These are phyloP conservation scores for Draba incana DNA, from an alignment of 345 rosid species.

Conservation along the genomic window DNA sequence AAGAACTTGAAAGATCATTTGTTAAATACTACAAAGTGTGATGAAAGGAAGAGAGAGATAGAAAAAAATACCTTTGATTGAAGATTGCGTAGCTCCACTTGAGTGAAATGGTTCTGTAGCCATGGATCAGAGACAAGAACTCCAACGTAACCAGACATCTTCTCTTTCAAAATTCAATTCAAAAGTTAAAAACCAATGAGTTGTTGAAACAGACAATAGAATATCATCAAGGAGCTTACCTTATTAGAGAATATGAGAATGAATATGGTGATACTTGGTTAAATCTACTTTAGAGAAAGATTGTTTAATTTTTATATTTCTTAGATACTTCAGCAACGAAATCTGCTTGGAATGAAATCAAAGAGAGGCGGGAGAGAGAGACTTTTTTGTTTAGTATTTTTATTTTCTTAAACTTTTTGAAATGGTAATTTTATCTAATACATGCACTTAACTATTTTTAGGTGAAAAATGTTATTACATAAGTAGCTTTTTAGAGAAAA, in stretches of 20 bases:
- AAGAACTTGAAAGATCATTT: not conserved
- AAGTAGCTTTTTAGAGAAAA: conserved; percentile 2
- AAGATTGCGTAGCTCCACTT: conserved; percentile 87
- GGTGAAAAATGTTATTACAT: not conserved
- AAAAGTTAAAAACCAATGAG: not conserved
- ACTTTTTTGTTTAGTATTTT: not conserved
- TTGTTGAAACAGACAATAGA: not conserved
- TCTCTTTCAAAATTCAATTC: conserved; percentile 6
- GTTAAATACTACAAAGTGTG: not conserved
- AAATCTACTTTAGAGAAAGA: not conserved
- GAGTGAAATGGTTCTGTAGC: conserved; percentile 96
- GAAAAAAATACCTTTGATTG: conserved; percentile 64
- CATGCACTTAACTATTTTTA: not conserved
- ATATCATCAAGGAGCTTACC: not conserved
- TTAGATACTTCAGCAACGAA: not conserved
- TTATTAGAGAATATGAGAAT: conserved; percentile 3
- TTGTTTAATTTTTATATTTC: not conserved
- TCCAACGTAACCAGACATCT: conserved; percentile 83
- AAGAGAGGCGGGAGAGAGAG: conserved; percentile 9
- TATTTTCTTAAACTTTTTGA: not conserved
- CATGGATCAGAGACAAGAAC: conserved; percentile 87
- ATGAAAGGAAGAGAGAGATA: not conserved
- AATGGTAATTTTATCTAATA: not conserved
- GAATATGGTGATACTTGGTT: conserved; percentile 8
- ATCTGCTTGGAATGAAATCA: conserved; percentile 4